Percentiles rank a stretch among this genome's conserved stretches.
Conservation (phyloP, 2,329 filamentous ascomycete species). For the Fusarium anguioides region DNA sequence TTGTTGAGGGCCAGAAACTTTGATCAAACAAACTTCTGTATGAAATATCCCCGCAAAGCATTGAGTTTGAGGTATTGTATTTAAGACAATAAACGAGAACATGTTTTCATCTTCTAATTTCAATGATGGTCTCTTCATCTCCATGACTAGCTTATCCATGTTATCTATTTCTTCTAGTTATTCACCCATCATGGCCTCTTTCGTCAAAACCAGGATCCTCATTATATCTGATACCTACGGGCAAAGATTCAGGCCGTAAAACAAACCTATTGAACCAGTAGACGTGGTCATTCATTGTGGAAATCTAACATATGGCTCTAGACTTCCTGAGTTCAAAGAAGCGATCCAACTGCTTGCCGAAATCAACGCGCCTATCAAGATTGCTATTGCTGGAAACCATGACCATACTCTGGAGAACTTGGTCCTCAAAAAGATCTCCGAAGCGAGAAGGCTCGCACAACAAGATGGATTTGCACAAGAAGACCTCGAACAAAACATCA, state of each 20-base stretch:
- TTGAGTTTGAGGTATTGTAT: no score
- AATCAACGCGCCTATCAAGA: conserved; percentile 58
- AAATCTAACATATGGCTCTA: conserved; percentile 60
- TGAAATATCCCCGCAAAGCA: no score
- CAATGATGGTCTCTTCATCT: no score
- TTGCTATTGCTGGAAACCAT: conserved; percentile 64
- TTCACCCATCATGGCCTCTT: not conserved
- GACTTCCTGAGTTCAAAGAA: conserved; percentile 52
- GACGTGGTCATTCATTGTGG: conserved; percentile 63
- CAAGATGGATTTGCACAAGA: conserved; percentile 14
- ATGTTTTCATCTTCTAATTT: no score
- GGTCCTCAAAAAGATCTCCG: conserved; percentile 49
- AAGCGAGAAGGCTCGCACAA: conserved; percentile 22
- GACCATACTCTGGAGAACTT: conserved; percentile 57
- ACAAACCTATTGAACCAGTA: not conserved
- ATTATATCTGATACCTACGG: conserved; percentile 39
- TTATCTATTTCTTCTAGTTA: accelerated
- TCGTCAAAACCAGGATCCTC: conserved; percentile 23
- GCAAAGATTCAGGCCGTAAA: not conserved
- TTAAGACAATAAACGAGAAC: no score
- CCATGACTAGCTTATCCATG: accelerated
- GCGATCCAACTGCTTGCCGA: conserved; percentile 53
- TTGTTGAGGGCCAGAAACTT: no score
- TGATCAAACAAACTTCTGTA: no score
- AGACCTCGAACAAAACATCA: conserved; percentile 11